Evolutionary conservation across 139 green algal species (phyloP).

Genomic region (Trebouxia sp.): DNA sequence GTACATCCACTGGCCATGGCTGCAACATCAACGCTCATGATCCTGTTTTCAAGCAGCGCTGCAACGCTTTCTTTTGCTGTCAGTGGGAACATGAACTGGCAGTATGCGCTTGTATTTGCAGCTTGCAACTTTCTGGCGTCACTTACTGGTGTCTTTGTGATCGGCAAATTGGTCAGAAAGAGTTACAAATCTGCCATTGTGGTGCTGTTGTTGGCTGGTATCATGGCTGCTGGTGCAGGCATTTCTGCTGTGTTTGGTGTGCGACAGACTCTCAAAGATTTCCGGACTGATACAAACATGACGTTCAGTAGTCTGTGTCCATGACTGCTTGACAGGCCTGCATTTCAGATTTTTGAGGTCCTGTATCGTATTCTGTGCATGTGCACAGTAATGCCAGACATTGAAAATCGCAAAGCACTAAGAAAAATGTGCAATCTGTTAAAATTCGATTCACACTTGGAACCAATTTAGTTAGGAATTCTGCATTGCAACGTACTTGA

Average conservation of each 20-base stretch:
- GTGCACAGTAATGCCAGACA: too few species aligned
- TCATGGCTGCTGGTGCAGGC: constrained; percentile 36
- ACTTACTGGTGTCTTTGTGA: constrained; percentile 4
- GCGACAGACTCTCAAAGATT: constrained; percentile 13
- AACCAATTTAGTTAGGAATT: too few species aligned
- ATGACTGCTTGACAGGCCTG: not conserved
- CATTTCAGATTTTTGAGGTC: too few species aligned
- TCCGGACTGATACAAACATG: not conserved
- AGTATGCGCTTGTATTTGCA: constrained; percentile 34
- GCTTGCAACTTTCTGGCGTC: not conserved
- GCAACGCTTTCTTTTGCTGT: constrained; percentile 45
- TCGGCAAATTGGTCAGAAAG: constrained; percentile 21
- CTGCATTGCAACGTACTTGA: too few species aligned
- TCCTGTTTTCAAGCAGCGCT: constrained; percentile 48
- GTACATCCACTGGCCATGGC: constrained; percentile 41
- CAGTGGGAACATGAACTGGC: constrained; percentile 35
- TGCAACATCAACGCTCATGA: constrained; percentile 50
- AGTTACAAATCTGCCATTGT: constrained; percentile 37
- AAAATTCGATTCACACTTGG: too few species aligned
- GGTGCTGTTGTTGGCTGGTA: constrained; percentile 36
- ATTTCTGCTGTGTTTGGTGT: constrained; percentile 36
- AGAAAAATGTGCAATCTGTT: too few species aligned
- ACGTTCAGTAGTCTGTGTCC: constrained; percentile 25
- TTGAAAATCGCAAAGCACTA: too few species aligned
- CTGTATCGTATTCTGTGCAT: too few species aligned